Percentiles rank a stretch among this genome's conserved stretches.
Conservation (phyloP, 495 filamentous ascomycete species). For the Penicillium waksmanii region DNA sequence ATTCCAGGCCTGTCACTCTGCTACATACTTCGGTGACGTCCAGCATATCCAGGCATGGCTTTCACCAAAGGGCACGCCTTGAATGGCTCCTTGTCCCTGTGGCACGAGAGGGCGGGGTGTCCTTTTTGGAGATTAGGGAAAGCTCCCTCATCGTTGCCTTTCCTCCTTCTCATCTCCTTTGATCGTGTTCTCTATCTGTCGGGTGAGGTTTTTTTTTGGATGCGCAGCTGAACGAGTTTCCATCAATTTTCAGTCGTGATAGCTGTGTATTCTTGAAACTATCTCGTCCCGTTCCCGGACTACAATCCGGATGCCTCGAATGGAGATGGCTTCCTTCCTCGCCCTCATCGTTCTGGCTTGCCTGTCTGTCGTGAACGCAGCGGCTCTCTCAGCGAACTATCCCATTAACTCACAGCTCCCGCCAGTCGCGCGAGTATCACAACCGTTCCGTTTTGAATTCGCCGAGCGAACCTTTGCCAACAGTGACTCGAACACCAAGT, state of each 20-base stretch:
- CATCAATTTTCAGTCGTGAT: conserved; percentile 14
- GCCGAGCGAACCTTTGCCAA: conserved; percentile 69
- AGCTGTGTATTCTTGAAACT: conserved; percentile 21
- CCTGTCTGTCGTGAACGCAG: conserved; percentile 42
- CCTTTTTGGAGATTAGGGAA: conserved; percentile 29
- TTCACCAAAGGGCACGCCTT: conserved; percentile 40
- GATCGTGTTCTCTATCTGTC: conserved; percentile 16
- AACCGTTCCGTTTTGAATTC: conserved; percentile 70
- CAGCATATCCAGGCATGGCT: conserved; percentile 54
- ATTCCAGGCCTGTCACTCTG: conserved; percentile 37
- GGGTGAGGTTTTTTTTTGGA: conserved; percentile 12
- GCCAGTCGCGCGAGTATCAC: conserved; percentile 67
- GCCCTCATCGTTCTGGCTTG: conserved; percentile 35
- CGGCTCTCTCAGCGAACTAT: conserved; percentile 56
- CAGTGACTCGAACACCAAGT: conserved; percentile 53
- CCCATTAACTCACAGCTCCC: conserved; percentile 79
- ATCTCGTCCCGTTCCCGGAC: conserved; percentile 14
- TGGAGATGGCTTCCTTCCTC: conserved; percentile 37
- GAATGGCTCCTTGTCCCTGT: conserved; percentile 44
- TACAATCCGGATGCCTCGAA: conserved; percentile 20
- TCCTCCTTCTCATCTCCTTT: conserved; percentile 24
- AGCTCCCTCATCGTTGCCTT: conserved; percentile 20
- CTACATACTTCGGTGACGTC: conserved; percentile 49
- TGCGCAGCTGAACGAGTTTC: conserved; percentile 14
- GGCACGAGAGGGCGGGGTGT: conserved; percentile 33